Base-by-base conservation (phyloP, 768 basidiomycete genomes). In the Kwoniella pini region DNA sequence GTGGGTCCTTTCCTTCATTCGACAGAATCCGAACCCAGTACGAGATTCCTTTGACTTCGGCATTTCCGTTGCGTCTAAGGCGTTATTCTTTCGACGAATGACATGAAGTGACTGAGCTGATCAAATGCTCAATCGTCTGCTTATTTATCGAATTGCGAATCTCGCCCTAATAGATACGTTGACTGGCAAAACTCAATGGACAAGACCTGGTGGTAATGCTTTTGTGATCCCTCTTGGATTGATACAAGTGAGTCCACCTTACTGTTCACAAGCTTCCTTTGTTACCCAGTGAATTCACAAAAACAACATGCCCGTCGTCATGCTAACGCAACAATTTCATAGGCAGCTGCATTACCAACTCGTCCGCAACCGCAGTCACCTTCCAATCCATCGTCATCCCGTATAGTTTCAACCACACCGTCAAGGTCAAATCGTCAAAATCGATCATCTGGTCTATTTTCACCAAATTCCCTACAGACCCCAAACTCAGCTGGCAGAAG, bases 161-260 rank as follows among this genome's bases (percentile, higher is more conserved):
- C 27, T 46, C 39, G 30, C 15, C 45, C 24, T 31, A 24, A n/a
- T 43, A 70, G 66, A 94, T 71, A 96, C 92, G 10, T 88, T 91
- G 77, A 87, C 90, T 0, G 87, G 88, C 1, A 88, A 90, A 69
- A 95, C 93, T 1, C 88, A 90, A 33, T 97, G 93, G 93, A 90
- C 90, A 60, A 84, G 88, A n/a, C 93, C 93, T 11, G 58, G 56
- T 0, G 71, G 67, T 13, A 79, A 82, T 22, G 89, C 87, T 31
- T 93, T 96, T 75, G 88, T 97, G 28, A 95, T 97, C 62, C 93
- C 93, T 33, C 81, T 97, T 52, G 88, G 87, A 12, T 85, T 92
- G 66, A 86, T 95, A 17, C 92, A 95, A 83, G 90, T 72, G 24
- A 46, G 63, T 49, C 31, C 6, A 31, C 24, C n/a, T 52, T 50